phyloP scores from a whole-genome alignment of 2,329 filamentous ascomycete genomes.

The Fusarium drepaniforme region DNA sequence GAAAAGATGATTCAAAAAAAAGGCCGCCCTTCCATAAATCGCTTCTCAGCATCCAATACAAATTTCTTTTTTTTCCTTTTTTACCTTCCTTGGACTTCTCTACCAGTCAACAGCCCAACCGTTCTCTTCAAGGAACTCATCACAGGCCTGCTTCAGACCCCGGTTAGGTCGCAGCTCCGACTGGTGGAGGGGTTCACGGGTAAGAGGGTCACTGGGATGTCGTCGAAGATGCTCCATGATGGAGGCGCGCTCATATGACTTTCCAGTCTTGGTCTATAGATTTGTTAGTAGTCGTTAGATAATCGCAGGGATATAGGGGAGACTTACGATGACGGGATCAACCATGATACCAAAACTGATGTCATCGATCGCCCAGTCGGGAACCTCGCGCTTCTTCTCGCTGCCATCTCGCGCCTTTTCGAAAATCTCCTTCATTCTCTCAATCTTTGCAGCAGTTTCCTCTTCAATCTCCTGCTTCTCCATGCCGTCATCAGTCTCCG shows the following conservation, averaged over 20 bases:
- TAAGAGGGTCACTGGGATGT: constrained; percentile 83
- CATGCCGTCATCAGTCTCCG: constrained; percentile 57
- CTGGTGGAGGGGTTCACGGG: constrained; percentile 77
- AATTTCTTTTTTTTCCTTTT: background rate
- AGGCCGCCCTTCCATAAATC: background rate
- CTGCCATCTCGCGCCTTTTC: constrained; percentile 60
- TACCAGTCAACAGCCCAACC: constrained; percentile 96
- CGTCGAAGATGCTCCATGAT: constrained; percentile 88
- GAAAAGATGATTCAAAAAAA: background rate
- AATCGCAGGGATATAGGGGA: too few species aligned
- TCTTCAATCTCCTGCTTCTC: constrained; percentile 61
- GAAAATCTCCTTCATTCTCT: constrained; percentile 61
- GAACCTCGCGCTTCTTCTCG: constrained; percentile 69
- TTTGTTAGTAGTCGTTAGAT: constrained; percentile 27
- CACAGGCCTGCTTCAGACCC: constrained; percentile 82
- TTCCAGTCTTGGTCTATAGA: constrained; percentile 81
- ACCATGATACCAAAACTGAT: constrained; percentile 82
- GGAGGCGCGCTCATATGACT: constrained; percentile 88
- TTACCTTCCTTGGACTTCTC: background rate
- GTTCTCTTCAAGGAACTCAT: constrained; percentile 87
- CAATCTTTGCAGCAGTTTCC: constrained; percentile 62
- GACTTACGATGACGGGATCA: constrained; percentile 72
- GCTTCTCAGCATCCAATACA: background rate
- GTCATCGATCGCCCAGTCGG: constrained; percentile 82
- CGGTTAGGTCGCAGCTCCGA: constrained; percentile 85